Evolutionary conservation across 2,329 filamentous ascomycete genomes (phyloP).

Genomic region (Colletotrichum sp.): DNA sequence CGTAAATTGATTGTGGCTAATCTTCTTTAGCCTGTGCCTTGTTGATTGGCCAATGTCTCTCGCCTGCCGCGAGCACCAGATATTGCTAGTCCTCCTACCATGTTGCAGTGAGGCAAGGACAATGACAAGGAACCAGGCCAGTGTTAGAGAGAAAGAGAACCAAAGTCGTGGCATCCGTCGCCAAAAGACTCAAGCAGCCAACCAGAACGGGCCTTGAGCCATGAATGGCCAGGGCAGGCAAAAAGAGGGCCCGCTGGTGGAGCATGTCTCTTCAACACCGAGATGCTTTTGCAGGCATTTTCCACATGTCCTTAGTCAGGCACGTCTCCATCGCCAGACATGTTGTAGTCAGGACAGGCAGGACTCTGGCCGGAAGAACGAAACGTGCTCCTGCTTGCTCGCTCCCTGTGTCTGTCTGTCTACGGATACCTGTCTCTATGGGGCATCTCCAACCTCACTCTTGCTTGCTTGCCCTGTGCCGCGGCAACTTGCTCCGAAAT

Average conservation of each 20-base stretch:
- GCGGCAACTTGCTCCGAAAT: neutral
- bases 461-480: neutral
- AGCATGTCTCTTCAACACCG: neutral
- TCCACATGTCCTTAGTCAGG: slow-evolving; percentile 6
- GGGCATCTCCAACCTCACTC: neutral
- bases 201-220: neutral
- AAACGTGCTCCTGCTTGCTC: neutral
- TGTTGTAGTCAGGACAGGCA: slow-evolving; percentile 2
- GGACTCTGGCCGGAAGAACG: neutral
- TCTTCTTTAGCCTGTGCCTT: neutral
- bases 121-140: slow-evolving; percentile 7
- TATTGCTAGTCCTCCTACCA: neutral
- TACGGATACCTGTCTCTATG: neutral
- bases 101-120: neutral
- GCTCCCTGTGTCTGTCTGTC: neutral
- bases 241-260: neutral
- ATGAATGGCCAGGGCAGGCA: slow-evolving; percentile 16
- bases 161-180: neutral
- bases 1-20: neutral
- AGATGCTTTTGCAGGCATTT: neutral
- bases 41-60: neutral
- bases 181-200: neutral
- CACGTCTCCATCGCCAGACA: neutral
- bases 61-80: neutral
- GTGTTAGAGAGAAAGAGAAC: neutral